phyloP scores from a whole-genome alignment of 2,329 filamentous ascomycete species.

The Raffaelea albimanens region DNA sequence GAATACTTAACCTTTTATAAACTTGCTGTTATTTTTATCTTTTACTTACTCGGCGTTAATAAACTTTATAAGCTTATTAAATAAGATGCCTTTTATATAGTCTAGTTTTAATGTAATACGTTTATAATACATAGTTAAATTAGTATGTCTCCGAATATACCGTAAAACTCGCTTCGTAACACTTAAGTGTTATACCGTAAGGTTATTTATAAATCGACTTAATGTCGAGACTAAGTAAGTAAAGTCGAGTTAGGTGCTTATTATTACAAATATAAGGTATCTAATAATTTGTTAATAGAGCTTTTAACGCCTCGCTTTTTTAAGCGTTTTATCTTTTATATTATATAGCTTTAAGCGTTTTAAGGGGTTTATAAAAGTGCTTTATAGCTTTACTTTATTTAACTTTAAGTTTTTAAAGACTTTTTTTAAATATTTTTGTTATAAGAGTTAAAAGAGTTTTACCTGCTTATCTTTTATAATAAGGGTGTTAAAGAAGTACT shows the following conservation, averaged over 20 bases:
- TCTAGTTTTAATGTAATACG: neutral
- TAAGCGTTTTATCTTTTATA: neutral
- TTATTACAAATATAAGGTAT: neutral
- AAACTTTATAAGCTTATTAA: neutral
- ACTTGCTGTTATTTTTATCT: neutral
- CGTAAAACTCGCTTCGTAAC: neutral
- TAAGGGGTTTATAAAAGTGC: neutral
- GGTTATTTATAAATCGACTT: neutral
- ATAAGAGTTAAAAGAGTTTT: neutral
- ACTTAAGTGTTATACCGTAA: neutral
- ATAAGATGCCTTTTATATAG: no score
- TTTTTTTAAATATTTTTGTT: neutral
- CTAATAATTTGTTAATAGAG: neutral
- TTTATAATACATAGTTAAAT: neutral
- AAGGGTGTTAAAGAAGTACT: neutral
- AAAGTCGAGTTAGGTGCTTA: neutral
- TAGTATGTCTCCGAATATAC: neutral
- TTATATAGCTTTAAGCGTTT: neutral
- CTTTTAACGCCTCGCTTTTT: neutral
- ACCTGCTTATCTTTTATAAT: neutral
- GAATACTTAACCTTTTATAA: neutral
- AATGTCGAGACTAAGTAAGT: neutral
- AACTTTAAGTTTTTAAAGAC: neutral
- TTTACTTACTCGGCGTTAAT: neutral
- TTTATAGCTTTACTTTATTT: neutral